Conservation (phyloP, 352 stramenopile genomes). For the Phytophthora idaei region DNA sequence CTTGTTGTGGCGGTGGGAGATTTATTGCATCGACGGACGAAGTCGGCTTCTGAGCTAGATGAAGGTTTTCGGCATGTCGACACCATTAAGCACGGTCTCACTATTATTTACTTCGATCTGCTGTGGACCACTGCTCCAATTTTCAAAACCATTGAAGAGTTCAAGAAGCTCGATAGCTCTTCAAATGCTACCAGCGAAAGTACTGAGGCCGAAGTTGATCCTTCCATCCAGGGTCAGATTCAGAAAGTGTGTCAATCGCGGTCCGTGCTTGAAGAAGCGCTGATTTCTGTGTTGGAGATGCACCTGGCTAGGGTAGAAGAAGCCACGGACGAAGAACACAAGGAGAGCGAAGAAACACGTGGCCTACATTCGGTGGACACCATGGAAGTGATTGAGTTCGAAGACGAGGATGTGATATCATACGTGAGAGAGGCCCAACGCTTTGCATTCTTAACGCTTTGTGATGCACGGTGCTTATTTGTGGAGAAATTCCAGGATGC, state of each 20-base stretch:
- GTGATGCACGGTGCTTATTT: constrained; percentile 81
- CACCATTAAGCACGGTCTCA: constrained; percentile 67
- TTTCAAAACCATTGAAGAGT: constrained; percentile 52
- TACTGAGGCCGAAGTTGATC: constrained; percentile 13
- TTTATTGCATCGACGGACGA: constrained; percentile 59
- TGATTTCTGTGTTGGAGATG: constrained; percentile 78
- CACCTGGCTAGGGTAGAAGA: constrained; percentile 56
- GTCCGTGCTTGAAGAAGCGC: constrained; percentile 56
- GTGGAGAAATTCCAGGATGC: constrained; percentile 82
- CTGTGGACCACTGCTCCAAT: constrained; percentile 75
- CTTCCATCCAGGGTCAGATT: constrained; percentile 39
- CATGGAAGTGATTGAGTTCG: constrained; percentile 75
- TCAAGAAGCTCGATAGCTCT: constrained; percentile 30
- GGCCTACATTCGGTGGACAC: constrained; percentile 35
- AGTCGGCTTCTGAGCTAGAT: constrained; percentile 50
- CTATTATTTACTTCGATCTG: constrained; percentile 76
- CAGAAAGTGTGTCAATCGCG: constrained; percentile 46
- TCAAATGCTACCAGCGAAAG: constrained; percentile 2
- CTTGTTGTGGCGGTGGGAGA: constrained; percentile 40
- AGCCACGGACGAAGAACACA: constrained; percentile 32
- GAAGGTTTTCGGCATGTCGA: constrained; percentile 59
- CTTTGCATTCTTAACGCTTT: constrained; percentile 79
- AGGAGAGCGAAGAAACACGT: constrained; percentile 28
- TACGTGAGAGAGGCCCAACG: constrained; percentile 74
- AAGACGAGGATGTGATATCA: constrained; percentile 49